Base-by-base conservation (phyloP, 768 basidiomycete genomes). In the Pisolithus orientalis region DNA sequence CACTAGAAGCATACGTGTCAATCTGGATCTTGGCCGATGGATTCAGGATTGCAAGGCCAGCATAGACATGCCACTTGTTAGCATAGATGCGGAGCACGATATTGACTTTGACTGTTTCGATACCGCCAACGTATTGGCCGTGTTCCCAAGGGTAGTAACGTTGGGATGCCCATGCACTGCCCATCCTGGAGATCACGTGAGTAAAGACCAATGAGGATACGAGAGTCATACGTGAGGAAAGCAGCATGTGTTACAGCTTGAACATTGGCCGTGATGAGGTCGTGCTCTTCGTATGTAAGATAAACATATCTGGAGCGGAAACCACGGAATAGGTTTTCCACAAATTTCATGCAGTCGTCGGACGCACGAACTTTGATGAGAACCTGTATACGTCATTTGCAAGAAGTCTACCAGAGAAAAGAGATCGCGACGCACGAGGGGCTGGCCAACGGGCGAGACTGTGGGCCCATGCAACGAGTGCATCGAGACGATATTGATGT, bases 11-110 rank as follows among this genome's bases (percentile, higher is more conserved):
- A 64, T 85, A 99, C 58, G 95, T 92, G 59, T 96, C 79, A 57
- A 99, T 97, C 65, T 97, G 95, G 1, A 77, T 67, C 39, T 80
- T 80, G 0, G 96, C 96, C 10, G 79, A 84, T 5, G 96, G 95
- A 69, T 99, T 98, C 56, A 99, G 80, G 65, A 98, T 91, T 1
- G 95, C 95, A n/a, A 99, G 80, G 2, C 96, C 95, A 13, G 95
- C 95, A 66, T 99, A 99, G 63, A 99, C 95, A 70, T 99, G 95
- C 94, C 94, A 99, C 55, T 93, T 87, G 68, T 94, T 96, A 42
- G 91, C 80, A 70, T 97, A 99, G 62, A 99, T 98, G 0, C 96
- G 90, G 17, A 96, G 80, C 56, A 89, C 84, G 68, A 97, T 87
- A 75, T 99, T 99, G 61, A 67, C 94, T 71, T 99, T 99, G 60